Conservation (phyloP, 768 basidiomycete genomes). For the Tulasnella sp. region DNA sequence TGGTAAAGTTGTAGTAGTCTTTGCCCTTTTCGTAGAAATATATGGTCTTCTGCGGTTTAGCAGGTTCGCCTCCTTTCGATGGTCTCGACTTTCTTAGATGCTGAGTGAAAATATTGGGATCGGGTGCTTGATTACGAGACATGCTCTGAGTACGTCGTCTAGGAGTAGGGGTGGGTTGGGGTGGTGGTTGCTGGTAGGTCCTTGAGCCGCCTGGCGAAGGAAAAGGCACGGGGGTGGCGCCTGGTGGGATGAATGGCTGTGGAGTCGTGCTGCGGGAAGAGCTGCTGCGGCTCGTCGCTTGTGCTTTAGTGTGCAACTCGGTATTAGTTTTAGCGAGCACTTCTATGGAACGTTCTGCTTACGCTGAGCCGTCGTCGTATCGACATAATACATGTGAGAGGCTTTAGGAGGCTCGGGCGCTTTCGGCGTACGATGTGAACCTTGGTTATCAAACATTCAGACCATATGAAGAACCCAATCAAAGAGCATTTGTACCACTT, state of each 20-base stretch:
- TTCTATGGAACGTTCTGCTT: neutral
- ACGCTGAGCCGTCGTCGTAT: neutral
- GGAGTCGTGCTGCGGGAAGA: neutral
- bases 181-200: neutral
- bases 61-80: neutral
- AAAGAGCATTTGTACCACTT: neutral
- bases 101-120: neutral
- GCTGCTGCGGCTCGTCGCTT: neutral
- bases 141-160: neutral
- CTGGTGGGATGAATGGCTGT: neutral
- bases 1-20: constrained; percentile 11
- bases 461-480: neutral
- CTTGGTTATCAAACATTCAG: neutral
- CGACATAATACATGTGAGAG: neutral
- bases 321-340: neutral
- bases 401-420: neutral
- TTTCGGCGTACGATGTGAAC: neutral
- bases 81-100: neutral
- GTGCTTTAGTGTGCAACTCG: neutral
- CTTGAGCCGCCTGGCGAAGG: neutral
- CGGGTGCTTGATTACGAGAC: neutral
- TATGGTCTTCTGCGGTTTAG: neutral
- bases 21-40: constrained; percentile 11
- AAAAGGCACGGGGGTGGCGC: neutral
- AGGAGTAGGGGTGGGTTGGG: neutral